A percentile compares a stretch with the other conserved stretches of the same genome.
These are phyloP conservation scores for Tulasnella sp. DNA, from an alignment of 768 basidiomycete species.

Conservation along the genomic window DNA sequence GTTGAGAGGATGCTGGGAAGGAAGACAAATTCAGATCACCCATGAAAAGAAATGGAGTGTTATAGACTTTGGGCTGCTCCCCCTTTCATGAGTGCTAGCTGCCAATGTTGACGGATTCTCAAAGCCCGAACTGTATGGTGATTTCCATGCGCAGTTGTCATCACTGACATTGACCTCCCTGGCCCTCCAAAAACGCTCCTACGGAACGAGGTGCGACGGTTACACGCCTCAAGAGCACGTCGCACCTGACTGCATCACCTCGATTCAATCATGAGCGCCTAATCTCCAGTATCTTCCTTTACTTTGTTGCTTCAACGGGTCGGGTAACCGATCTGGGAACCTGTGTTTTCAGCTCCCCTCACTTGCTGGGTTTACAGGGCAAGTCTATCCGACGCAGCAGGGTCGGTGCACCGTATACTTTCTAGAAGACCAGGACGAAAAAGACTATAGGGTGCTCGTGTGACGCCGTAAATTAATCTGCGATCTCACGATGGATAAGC, in stretches of 20 bases:
- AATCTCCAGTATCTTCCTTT: background rate
- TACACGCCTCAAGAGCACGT: background rate
- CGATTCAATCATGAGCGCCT: background rate
- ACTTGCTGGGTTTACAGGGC: background rate
- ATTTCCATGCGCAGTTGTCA: background rate
- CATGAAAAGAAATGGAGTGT: constrained; percentile 35
- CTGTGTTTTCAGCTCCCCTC: background rate
- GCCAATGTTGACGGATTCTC: background rate
- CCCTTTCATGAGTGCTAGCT: constrained; percentile 42
- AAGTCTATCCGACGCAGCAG: background rate
- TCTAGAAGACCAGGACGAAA: background rate
- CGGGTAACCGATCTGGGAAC: background rate
- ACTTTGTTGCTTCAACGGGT: background rate
- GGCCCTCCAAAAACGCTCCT: background rate
- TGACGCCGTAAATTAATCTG: background rate
- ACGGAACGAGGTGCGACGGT: background rate
- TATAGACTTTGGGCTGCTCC: background rate
- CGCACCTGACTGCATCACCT: background rate
- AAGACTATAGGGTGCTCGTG: background rate
- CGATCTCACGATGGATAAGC: background rate
- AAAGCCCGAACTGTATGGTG: background rate
- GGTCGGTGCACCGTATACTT: background rate
- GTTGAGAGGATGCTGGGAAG: constrained; percentile 52
- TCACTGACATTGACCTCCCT: background rate
- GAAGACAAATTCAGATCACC: background rate